Percentiles rank a stretch among this genome's conserved stretches.
Conservation (phyloP, 129 eudicot genomes). For the Tagetes patula region DNA sequence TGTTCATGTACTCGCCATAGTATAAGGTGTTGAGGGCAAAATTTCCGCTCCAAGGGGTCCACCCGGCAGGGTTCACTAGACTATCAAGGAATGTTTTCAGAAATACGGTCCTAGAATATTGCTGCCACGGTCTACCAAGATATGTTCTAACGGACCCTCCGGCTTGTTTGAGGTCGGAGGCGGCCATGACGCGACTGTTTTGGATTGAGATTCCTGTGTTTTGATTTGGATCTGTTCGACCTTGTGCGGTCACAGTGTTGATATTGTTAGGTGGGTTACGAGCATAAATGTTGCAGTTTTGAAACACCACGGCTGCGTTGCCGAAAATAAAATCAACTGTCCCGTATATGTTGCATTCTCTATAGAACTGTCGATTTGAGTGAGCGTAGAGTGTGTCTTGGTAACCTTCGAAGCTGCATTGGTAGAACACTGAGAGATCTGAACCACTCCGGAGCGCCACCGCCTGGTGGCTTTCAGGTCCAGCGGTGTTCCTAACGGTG, state of each 20-base stretch:
- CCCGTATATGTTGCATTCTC: slow-evolving; percentile 50
- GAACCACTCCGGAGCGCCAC: slow-evolving; percentile 53
- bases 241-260: slow-evolving; percentile 55
- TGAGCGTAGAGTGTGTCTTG: slow-evolving; percentile 60
- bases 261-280: slow-evolving; percentile 45
- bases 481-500: slow-evolving; percentile 48
- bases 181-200: slow-evolving; percentile 41
- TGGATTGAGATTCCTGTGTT: slow-evolving; percentile 54
- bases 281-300: slow-evolving; percentile 51
- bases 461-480: slow-evolving; percentile 54
- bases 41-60: slow-evolving; percentile 51
- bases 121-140: slow-evolving; percentile 56
- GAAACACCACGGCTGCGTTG: slow-evolving; percentile 48
- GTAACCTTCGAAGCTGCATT: slow-evolving; percentile 56
- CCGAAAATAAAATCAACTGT: slow-evolving; percentile 55
- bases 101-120: slow-evolving; percentile 47
- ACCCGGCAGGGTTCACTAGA: slow-evolving; percentile 43
- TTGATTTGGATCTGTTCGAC: slow-evolving; percentile 51
- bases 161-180: slow-evolving; percentile 30
- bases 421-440: slow-evolving; percentile 53
- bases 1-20: slow-evolving; percentile 51
- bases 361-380: slow-evolving; percentile 41
- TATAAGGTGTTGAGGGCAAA: slow-evolving; percentile 46
- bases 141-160: slow-evolving; percentile 36
- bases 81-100: slow-evolving; percentile 41